Evolutionary conservation across 2,329 filamentous ascomycete species (phyloP).

Genomic region (Ophiocordyceps robertsii): DNA sequence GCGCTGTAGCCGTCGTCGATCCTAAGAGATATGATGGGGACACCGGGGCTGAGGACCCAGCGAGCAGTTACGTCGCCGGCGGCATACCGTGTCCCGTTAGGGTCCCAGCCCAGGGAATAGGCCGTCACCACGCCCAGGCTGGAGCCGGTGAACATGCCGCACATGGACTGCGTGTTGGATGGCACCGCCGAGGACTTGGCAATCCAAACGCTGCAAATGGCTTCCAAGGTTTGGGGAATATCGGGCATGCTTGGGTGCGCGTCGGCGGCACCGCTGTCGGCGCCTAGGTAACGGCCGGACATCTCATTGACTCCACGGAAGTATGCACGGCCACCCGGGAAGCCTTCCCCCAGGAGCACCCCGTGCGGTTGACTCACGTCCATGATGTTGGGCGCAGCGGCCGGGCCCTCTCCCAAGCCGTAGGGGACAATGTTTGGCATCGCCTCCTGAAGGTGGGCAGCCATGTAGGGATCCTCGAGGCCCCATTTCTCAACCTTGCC

Average conservation of each 20-base stretch:
- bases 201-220: conserved; percentile 75
- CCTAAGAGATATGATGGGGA: conserved; percentile 73
- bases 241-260: conserved; percentile 64
- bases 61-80: conserved; percentile 73
- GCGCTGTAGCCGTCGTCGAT: conserved; percentile 72
- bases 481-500: conserved; percentile 77
- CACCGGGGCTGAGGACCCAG: conserved; percentile 84
- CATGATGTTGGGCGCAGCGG: conserved; percentile 74
- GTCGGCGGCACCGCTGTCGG: conserved; percentile 44
- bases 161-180: conserved; percentile 57
- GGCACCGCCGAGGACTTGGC: conserved; percentile 68
- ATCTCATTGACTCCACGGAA: conserved; percentile 64
- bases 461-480: conserved; percentile 57
- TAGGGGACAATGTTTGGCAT: conserved; percentile 62
- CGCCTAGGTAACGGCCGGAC: conserved; percentile 60
- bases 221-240: conserved; percentile 55
- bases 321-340: conserved; percentile 68
- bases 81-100: conserved; percentile 45
- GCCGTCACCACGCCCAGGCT: conserved; percentile 71
- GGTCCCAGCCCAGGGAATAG: conserved; percentile 57
- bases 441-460: conserved; percentile 66
- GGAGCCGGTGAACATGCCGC: conserved; percentile 75
- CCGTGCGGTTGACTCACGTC: conserved; percentile 81
- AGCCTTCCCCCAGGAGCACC: conserved; percentile 73
- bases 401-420: conserved; percentile 65